Evolutionary conservation across 768 basidiomycete genomes (phyloP).

Genomic region (Termitomyces sp.): DNA sequence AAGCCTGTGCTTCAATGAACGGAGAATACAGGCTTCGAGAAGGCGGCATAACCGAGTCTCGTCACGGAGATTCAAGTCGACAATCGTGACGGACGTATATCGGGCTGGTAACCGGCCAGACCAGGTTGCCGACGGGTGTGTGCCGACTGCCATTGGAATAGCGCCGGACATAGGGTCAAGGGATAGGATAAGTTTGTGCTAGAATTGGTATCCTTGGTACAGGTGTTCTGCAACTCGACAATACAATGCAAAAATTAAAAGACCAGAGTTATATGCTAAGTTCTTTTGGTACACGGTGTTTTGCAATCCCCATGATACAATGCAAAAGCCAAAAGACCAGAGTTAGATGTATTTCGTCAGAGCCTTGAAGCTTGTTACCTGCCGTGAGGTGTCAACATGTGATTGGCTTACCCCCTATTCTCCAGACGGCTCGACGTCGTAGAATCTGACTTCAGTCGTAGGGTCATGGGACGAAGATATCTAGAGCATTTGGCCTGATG

Average conservation of each 20-base stretch:
- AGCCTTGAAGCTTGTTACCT: not conserved
- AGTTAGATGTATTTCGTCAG: no score
- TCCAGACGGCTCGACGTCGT: no score
- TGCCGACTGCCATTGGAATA: not conserved
- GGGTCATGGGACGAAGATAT: not conserved
- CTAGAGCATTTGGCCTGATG: not conserved
- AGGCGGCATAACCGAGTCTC: not conserved
- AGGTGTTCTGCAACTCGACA: not conserved
- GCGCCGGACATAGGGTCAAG: not conserved
- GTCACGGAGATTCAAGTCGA: not conserved
- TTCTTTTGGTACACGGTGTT: not conserved
- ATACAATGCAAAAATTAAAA: not conserved
- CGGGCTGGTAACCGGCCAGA: not conserved
- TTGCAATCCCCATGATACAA: not conserved
- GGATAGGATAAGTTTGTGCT: not conserved
- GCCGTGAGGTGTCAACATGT: not conserved
- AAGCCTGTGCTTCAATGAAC: not conserved
- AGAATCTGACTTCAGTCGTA: not conserved
- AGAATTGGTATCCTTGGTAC: not conserved
- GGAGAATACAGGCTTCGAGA: not conserved
- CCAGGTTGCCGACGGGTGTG: not conserved
- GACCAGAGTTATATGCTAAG: not conserved
- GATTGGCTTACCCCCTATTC: not conserved
- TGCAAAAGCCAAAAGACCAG: not conserved
- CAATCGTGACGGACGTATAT: not conserved